Percentiles rank a stretch among this genome's conserved stretches.
Conservation (phyloP, 441 rosid species). For the Pelargonium fulgidum region DNA sequence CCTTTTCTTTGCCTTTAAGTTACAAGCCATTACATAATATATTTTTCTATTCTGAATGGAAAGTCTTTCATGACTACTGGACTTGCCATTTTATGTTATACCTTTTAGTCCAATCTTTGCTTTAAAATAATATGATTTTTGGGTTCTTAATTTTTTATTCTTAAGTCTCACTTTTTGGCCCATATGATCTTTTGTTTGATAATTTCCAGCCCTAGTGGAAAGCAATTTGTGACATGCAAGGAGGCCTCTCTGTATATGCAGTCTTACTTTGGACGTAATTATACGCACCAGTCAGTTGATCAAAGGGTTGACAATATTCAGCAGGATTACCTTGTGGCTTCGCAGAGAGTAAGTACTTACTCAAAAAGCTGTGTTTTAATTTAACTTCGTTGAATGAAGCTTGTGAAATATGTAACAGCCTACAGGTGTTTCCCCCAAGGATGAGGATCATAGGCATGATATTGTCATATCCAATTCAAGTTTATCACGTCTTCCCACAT, state of each 20-base stretch:
- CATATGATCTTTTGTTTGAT: conserved; percentile 13
- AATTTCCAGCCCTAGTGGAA: conserved; percentile 53
- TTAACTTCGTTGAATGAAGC: conserved; percentile 13
- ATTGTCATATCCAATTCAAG: conserved; percentile 14
- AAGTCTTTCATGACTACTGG: too few relatives aligned
- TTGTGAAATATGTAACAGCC: conserved; percentile 31
- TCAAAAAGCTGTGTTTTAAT: not conserved
- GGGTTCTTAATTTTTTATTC: too few relatives aligned
- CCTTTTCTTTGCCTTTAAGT: too few relatives aligned
- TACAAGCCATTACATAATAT: too few relatives aligned
- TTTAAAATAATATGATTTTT: too few relatives aligned
- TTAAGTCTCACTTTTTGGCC: not conserved
- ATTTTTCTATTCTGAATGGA: too few relatives aligned
- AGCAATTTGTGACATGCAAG: conserved; percentile 60
- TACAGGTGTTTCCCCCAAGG: conserved; percentile 26
- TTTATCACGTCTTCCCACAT: conserved; percentile 5
- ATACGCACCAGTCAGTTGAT: conserved; percentile 19
- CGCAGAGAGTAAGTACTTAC: conserved; percentile 35
- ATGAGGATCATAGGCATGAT: conserved; percentile 28
- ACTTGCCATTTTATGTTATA: too few relatives aligned
- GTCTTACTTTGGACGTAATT: conserved; percentile 33
- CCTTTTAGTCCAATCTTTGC: not conserved
- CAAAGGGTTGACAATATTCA: conserved; percentile 23
- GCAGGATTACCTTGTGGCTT: conserved; percentile 26
- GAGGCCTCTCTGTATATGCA: conserved; percentile 56